Evolutionary conservation across 371 early-diverging fungal genomes (phyloP).

Genomic region (Chytridiales sp.): DNA sequence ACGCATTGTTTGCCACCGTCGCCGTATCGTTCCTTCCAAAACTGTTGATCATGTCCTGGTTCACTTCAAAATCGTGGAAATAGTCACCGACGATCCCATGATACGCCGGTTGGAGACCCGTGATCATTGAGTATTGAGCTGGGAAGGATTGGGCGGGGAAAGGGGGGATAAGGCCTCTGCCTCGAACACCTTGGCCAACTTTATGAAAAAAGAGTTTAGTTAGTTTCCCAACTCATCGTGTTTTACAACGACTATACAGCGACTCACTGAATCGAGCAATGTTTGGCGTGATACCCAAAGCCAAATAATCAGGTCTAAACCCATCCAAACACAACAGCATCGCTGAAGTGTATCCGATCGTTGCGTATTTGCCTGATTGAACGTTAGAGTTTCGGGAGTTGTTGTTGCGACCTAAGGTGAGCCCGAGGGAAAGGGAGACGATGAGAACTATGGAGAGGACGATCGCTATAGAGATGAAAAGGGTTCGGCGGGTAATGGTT

Average conservation of each 20-base stretch:
- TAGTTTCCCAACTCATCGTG: no score
- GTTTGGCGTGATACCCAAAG: background rate
- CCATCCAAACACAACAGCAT: constrained; percentile 20
- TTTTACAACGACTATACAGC: background rate
- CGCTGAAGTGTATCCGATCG: no score
- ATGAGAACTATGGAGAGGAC: constrained; percentile 10
- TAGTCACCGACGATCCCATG: constrained; percentile 25
- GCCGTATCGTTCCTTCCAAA: background rate
- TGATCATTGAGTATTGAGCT: constrained; percentile 19
- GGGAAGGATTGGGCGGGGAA: constrained; percentile 26
- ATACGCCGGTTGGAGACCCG: constrained; percentile 15
- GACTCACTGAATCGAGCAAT: constrained; percentile 5
- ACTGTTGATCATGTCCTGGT: background rate
- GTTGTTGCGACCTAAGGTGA: constrained; percentile 10
- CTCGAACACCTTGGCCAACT: constrained; percentile 2
- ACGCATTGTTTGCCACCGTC: background rate
- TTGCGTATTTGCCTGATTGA: background rate
- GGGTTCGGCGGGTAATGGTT: constrained; percentile 17
- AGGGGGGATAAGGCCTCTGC: constrained; percentile 7
- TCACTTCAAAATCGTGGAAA: constrained; percentile 10
- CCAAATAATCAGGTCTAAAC: constrained; percentile 12
- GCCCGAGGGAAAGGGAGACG: constrained; percentile 6
- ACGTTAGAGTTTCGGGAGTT: background rate
- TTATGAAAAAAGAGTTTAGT: background rate
- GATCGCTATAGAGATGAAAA: constrained; percentile 8